Conservation (phyloP, 208 protist genomes). For the Leptomonas pyrrhocoris region DNA sequence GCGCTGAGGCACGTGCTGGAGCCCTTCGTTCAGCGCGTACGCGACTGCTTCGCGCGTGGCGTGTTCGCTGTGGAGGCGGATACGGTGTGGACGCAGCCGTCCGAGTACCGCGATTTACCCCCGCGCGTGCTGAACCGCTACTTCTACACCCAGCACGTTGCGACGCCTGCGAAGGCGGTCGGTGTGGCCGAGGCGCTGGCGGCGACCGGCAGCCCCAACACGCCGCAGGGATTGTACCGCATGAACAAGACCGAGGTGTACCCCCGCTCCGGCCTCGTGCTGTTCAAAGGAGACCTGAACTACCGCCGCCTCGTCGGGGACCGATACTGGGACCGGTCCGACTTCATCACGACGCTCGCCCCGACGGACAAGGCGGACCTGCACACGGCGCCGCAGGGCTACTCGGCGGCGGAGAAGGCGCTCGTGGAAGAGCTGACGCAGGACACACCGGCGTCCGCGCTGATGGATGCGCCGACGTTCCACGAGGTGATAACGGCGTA, state of each 20-base stretch:
- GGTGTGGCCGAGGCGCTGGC: constrained; percentile 8
- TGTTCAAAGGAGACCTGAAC: constrained; percentile 93
- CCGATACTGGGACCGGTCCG: constrained; percentile 77
- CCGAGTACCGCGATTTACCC: constrained; percentile 87
- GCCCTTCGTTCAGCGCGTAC: constrained; percentile 59
- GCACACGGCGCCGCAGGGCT: constrained; percentile 14
- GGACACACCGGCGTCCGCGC: constrained; percentile 44
- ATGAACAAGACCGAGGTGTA: constrained; percentile 52
- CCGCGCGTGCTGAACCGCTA: constrained; percentile 81
- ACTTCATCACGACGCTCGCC: constrained; percentile 59
- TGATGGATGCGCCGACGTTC: constrained; percentile 53
- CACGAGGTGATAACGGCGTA: constrained; percentile 59
- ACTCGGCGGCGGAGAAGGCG: constrained; percentile 23
- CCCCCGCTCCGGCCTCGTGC: constrained; percentile 59
- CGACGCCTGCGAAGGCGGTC: constrained; percentile 10
- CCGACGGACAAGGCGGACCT: constrained; percentile 16
- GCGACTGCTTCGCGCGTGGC: constrained; percentile 41
- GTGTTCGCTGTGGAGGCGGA: constrained; percentile 70
- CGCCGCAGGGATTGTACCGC: constrained; percentile 31
- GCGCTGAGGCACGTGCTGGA: constrained; percentile 31
- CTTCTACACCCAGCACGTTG: constrained; percentile 77
- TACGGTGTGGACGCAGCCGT: constrained; percentile 83
- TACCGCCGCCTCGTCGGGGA: constrained; percentile 90
- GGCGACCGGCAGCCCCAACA: constrained; percentile 6
- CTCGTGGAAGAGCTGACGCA: constrained; percentile 52